Percentiles rank a stretch among this genome's conserved stretches.
Conservation (phyloP, 345 rosid species). For the Eucalyptus cladocalyx region DNA sequence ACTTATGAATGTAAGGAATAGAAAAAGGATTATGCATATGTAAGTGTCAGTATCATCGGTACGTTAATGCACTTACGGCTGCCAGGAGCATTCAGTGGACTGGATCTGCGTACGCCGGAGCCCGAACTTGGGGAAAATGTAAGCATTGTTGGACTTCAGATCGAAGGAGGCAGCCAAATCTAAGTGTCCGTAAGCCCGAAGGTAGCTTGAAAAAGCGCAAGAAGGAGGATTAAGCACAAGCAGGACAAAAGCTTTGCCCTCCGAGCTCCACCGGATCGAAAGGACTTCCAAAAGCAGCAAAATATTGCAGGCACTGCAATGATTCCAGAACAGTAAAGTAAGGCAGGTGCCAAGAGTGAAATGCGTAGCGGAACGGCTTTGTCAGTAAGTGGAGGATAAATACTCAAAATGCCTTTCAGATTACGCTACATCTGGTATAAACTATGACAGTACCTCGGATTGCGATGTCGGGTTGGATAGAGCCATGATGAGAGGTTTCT, state of each 20-base stretch:
- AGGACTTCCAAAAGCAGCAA: slow-evolving; percentile 98
- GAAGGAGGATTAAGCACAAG: too few species aligned
- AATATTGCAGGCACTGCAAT: slow-evolving; percentile 86
- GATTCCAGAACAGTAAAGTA: not conserved
- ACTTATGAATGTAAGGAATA: not conserved
- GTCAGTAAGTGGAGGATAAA: not conserved
- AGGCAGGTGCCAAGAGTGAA: too few species aligned
- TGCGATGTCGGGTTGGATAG: slow-evolving; percentile 98
- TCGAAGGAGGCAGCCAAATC: not conserved
- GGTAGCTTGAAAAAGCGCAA: not conserved
- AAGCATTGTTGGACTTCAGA: slow-evolving; percentile 89
- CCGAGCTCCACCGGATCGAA: slow-evolving; percentile 74
- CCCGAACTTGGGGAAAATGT: slow-evolving; percentile 91
- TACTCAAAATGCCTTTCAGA: not conserved
- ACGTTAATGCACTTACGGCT: slow-evolving; percentile 49
- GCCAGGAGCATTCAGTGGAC: slow-evolving; percentile 95
- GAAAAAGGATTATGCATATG: not conserved
- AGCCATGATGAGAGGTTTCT: slow-evolving; percentile 93
- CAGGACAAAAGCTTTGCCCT: slow-evolving; percentile 55
- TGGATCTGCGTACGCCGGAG: too few species aligned
- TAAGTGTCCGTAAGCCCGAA: not conserved
- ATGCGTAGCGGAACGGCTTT: not conserved
- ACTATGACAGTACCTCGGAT: slow-evolving; percentile 96
- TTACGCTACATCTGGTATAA: too few species aligned
- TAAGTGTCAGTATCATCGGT: not conserved